A percentile compares a stretch with the other conserved stretches of the same genome.
These are phyloP conservation scores for Naematelia encephala DNA, from an alignment of 768 basidiomycete genomes.

Conservation along the genomic window DNA sequence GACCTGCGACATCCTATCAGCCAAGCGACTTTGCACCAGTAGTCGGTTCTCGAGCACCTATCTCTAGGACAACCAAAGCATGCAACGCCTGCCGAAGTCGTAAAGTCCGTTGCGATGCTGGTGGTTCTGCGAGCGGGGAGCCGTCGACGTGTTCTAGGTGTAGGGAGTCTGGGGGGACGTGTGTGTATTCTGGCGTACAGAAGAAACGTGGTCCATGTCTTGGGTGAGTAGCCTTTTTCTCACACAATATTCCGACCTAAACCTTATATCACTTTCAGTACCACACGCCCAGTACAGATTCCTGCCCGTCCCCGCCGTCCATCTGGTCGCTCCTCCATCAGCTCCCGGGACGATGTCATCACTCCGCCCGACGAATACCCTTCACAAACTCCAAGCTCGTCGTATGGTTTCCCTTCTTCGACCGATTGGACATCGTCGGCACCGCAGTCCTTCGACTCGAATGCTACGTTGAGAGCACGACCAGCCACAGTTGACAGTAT, in stretches of 20 bases:
- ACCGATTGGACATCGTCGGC: not conserved
- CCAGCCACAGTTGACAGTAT: too few relatives aligned
- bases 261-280: not conserved
- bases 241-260: too few relatives aligned
- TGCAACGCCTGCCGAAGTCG: conserved; percentile 47
- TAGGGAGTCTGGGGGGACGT: conserved; percentile 38
- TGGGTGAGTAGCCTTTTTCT: conserved; percentile 35
- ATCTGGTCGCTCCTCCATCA: conserved; percentile 9
- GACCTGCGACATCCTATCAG: not conserved
- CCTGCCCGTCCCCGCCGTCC: not conserved
- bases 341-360: conserved; percentile 9
- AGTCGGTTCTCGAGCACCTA: conserved; percentile 37
- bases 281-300: not conserved
- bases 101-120: conserved; percentile 49
- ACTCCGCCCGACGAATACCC: conserved; percentile 25
- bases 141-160: conserved; percentile 41
- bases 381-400: conserved; percentile 10
- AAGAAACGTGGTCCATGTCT: conserved; percentile 50
- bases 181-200: conserved; percentile 44
- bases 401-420: conserved; percentile 21
- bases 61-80: conserved; percentile 47
- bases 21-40: not conserved
- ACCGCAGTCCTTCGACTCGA: too few relatives aligned
- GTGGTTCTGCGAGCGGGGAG: conserved; percentile 34
- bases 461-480: too few relatives aligned